Evolutionary conservation across 257 asterid species (phyloP), one percentile per base, ranked within the genome.

Genomic region (Thymus quinquecostatus): DNA sequence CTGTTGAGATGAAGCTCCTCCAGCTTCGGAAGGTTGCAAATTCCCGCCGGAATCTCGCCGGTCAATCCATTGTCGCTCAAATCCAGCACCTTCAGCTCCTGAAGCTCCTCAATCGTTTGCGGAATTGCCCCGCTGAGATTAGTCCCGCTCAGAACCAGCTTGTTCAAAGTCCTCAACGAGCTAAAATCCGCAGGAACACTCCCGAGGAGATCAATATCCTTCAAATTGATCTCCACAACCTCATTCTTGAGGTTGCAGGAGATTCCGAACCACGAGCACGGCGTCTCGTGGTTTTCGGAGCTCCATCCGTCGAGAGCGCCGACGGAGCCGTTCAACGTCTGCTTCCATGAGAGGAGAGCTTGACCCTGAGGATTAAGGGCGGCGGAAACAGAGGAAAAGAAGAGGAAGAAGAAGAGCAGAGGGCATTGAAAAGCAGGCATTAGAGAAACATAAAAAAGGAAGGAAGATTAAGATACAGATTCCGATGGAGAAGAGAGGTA

Each of bases 111-210:
- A 51, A 88, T 36, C 60, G 78, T 71, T 36, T 63, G 82, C 0
- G 97, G 96, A 60, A 90, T 81, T 7, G 72, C 8, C 13, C 96
- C 94, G 2, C 84, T 75, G 41, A 90, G 89, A 56, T 88, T 86
- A 0, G 88, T 90, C 66, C 95, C 89, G 0, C 88, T 74, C 10
- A 90, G 60, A 50, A 85, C 86, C 27, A 90, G 80, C 61, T 65
- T 81, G 40, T 64, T 78, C 48, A 90, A 60, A 5, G 84, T 80
- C 44, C 44, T 36, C 66, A 90, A 40, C 28, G 87, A 72, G 51
- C 27, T 80, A 75, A 90, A 85, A 55, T 90, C 79, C 3, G 44
- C 38, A 1, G 86, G 87, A 6, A 88, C 85, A 62, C 21, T 64
- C 44, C 96, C 97, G 10, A 79, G 82, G 40, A 90, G 80, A 73